These are phyloP conservation scores for Laetiporus sulphureus DNA, from an alignment of 1,284 basidiomycete genomes.

Conservation along the genomic window DNA sequence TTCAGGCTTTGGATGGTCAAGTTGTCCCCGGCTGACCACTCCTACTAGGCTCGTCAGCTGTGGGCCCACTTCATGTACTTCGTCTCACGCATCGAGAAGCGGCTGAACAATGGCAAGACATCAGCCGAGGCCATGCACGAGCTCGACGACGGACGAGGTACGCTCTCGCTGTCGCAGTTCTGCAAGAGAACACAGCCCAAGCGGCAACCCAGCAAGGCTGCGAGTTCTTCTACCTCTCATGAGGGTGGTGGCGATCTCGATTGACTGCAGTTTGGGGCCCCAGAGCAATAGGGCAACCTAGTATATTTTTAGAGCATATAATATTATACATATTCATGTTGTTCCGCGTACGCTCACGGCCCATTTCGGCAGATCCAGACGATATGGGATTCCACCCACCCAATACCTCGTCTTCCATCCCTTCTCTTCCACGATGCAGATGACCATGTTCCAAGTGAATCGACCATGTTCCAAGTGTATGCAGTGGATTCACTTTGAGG, in stretches of 20 bases:
- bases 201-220: too few relatives aligned
- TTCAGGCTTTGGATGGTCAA: neutral
- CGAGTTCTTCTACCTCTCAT: too few relatives aligned
- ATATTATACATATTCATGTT: too few relatives aligned
- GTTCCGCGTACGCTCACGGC: too few relatives aligned
- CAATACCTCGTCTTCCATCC: slow-evolving; percentile 60
- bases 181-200: neutral
- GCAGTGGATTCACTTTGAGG: slow-evolving; percentile 57
- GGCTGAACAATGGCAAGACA: neutral
- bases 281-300: too few relatives aligned
- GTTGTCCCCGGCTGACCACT: neutral
- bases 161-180: neutral
- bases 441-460: slow-evolving; percentile 70
- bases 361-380: too few relatives aligned
- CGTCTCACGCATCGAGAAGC: neutral
- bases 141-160: neutral
- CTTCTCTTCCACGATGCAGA: slow-evolving; percentile 52
- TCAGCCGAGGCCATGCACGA: neutral
- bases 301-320: too few relatives aligned
- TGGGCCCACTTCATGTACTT: neutral
- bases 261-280: too few relatives aligned
- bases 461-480: too few relatives aligned
- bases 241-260: too few relatives aligned
- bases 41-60: neutral
- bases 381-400: slow-evolving; percentile 21